These are phyloP conservation scores for Hemileia vastatrix DNA, from an alignment of 1,284 basidiomycete genomes.

Conservation along the genomic window DNA sequence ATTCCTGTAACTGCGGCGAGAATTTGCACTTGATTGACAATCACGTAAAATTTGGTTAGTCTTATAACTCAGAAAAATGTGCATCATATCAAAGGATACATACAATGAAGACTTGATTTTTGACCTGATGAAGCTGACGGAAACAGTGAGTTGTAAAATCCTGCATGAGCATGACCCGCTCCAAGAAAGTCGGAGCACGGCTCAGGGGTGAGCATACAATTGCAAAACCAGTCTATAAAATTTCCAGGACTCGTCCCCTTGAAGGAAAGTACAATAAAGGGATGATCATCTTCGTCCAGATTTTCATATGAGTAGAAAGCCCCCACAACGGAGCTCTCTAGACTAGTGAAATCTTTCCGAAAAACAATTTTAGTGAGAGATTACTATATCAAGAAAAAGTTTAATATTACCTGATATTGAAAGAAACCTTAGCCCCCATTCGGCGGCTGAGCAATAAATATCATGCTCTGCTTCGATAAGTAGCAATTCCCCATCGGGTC, in stretches of 20 bases:
- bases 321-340: too few relatives aligned
- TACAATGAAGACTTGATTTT: conserved; percentile 4
- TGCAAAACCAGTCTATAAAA: conserved; percentile 11
- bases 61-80: too few relatives aligned
- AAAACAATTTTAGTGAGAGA: too few relatives aligned
- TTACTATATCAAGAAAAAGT: too few relatives aligned
- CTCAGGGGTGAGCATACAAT: conserved; percentile 12
- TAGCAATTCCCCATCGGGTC: too few relatives aligned
- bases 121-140: conserved; percentile 1
- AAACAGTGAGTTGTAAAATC: conserved; percentile 18
- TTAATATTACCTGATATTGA: too few relatives aligned
- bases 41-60: too few relatives aligned
- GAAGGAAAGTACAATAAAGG: conserved; percentile 10
- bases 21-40: conserved; percentile 8
- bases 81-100: too few relatives aligned
- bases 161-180: conserved; percentile 7
- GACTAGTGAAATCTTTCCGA: too few relatives aligned
- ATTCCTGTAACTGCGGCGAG: conserved; percentile 11
- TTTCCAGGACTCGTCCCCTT: conserved; percentile 11
- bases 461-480: too few relatives aligned
- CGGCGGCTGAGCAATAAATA: too few relatives aligned
- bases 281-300: conserved; percentile 2
- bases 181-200: conserved; percentile 1
- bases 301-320: conserved; percentile 14
- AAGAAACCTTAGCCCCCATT: too few relatives aligned